phyloP scores from a whole-genome alignment of 2,329 filamentous ascomycete genomes.

The Ploettnerulaceae sp. region DNA sequence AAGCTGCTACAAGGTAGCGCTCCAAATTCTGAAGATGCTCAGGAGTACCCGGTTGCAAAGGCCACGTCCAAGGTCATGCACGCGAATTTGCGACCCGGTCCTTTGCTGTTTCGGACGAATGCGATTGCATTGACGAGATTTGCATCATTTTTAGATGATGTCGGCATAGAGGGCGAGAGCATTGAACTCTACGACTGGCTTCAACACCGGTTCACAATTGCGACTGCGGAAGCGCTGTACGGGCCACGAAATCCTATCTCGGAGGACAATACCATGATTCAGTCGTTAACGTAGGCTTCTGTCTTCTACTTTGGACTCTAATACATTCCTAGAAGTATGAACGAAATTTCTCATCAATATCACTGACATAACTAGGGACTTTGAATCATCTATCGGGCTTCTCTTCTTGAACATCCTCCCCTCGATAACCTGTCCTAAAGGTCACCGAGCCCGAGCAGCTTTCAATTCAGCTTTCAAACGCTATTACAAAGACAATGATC shows the following conservation, averaged over 20 bases:
- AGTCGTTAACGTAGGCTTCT: constrained; percentile 39
- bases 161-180: constrained; percentile 26
- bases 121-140: constrained; percentile 36
- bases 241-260: constrained; percentile 41
- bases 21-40: background rate
- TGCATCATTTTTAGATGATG: constrained; percentile 27
- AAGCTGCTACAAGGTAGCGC: constrained; percentile 17
- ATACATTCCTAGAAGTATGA: too few species aligned
- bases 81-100: constrained; percentile 30
- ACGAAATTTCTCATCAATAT: background rate
- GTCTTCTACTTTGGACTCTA: too few species aligned
- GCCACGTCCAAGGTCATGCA: constrained; percentile 25
- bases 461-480: constrained; percentile 19
- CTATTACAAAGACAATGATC: constrained; percentile 5
- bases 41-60: constrained; percentile 18
- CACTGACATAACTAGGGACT: constrained; percentile 18
- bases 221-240: constrained; percentile 39
- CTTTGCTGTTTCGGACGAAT: constrained; percentile 31
- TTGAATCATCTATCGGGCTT: constrained; percentile 27
- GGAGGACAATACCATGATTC: constrained; percentile 32
- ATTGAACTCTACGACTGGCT: constrained; percentile 38
- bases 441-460: constrained; percentile 34
- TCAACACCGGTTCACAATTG: constrained; percentile 36
- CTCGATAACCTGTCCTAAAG: constrained; percentile 30
- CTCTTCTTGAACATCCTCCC: constrained; percentile 33